Percentiles rank a stretch among this genome's conserved stretches.
Evolutionary conservation across 2,329 filamentous ascomycete species (phyloP).

Genomic region (Ophiocordyceps robertsii): DNA sequence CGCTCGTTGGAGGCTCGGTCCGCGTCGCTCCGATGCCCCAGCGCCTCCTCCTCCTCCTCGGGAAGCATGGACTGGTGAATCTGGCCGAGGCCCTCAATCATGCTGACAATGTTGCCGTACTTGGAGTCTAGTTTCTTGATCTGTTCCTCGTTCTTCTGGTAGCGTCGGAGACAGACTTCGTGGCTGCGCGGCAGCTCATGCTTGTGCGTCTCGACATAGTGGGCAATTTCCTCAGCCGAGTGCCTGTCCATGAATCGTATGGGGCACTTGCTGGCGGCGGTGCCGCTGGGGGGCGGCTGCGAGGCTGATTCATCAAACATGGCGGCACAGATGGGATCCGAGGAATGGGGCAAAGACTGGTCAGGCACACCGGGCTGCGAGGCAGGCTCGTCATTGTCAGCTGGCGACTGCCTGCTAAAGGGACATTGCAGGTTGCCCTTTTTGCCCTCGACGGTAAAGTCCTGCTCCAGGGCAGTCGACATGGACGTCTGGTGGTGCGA

Average conservation of each 20-base stretch:
- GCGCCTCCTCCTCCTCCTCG: conserved; percentile 33
- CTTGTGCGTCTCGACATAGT: conserved; percentile 90
- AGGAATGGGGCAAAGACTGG: conserved; percentile 31
- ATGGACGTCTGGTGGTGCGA: conserved; percentile 38
- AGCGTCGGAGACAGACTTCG: conserved; percentile 79
- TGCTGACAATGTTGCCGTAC: conserved; percentile 81
- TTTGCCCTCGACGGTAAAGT: conserved; percentile 78
- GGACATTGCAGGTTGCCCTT: conserved; percentile 72
- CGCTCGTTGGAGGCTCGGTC: conserved; percentile 50
- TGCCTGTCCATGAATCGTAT: conserved; percentile 90
- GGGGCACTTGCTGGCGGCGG: conserved; percentile 58
- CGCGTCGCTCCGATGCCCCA: conserved; percentile 25
- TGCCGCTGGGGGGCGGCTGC: conserved; percentile 34
- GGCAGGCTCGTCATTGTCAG: conserved; percentile 14
- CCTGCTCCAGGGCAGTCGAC: conserved; percentile 63
- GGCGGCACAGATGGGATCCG: conserved; percentile 50
- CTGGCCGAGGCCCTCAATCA: conserved; percentile 81
- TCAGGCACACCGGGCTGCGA: conserved; percentile 16
- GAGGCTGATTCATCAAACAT: conserved; percentile 48
- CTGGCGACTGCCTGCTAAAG: conserved; percentile 42
- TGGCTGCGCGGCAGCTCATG: conserved; percentile 90
- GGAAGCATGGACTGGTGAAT: conserved; percentile 83
- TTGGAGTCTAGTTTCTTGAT: conserved; percentile 85
- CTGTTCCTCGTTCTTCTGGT: conserved; percentile 75
- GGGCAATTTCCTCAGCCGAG: conserved; percentile 81